Conservation (phyloP, 805 yeast species). For the Cyberlindnera mississippiensis region DNA sequence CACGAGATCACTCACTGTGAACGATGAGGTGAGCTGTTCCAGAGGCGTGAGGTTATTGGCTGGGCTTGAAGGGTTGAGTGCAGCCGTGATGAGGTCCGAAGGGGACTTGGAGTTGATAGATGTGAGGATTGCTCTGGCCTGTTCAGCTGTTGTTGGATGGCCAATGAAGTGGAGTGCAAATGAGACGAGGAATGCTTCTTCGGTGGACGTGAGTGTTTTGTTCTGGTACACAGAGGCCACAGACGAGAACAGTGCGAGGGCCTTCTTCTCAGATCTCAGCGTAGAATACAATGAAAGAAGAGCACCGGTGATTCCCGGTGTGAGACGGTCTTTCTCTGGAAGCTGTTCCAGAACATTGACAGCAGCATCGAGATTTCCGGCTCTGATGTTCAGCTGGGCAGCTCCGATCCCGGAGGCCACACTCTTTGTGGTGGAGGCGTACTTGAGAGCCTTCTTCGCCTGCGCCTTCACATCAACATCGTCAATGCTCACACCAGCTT, state of each 20-base stretch:
- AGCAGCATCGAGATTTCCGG: constrained; percentile 33
- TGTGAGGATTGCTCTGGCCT: constrained; percentile 6
- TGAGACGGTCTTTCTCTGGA: constrained; percentile 12
- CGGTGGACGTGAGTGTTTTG: neutral
- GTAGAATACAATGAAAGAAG: constrained; percentile 47
- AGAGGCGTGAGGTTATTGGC: constrained; percentile 2
- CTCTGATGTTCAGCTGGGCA: constrained; percentile 31
- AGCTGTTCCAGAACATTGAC: constrained; percentile 35
- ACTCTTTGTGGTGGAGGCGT: constrained; percentile 29
- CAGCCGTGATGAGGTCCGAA: constrained; percentile 7
- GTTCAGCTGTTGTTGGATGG: constrained; percentile 2
- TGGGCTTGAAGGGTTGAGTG: constrained; percentile 4
- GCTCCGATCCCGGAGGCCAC: constrained; percentile 32
- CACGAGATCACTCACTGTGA: constrained; percentile 1
- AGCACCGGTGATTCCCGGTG: constrained; percentile 49
- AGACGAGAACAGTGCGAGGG: constrained; percentile 28
- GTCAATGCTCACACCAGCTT: constrained; percentile 17
- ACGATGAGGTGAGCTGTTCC: neutral
- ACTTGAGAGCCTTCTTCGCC: constrained; percentile 33
- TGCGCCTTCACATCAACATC: constrained; percentile 18
- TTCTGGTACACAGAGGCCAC: neutral
- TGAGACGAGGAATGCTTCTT: constrained; percentile 3
- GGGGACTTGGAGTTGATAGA: neutral
- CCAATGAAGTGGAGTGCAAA: constrained; percentile 6
- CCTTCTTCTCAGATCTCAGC: constrained; percentile 36